These are phyloP conservation scores for Anisogramma anomala DNA, from an alignment of 2,329 filamentous ascomycete species.

Conservation along the genomic window DNA sequence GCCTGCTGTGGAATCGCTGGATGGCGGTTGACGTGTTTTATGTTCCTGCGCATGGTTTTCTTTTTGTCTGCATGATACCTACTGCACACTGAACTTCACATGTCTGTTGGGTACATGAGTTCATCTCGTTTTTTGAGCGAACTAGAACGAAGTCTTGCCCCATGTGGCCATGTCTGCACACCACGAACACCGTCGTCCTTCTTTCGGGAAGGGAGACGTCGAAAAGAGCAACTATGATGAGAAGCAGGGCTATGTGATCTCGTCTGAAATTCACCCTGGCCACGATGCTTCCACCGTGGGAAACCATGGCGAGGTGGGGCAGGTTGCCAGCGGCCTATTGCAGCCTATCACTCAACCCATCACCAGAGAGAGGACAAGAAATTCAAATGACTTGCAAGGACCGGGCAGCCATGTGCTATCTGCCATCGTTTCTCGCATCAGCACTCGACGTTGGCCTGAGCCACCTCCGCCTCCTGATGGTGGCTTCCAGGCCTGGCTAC, in stretches of 20 bases:
- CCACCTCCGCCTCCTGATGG: slow-evolving; percentile 36
- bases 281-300: background rate
- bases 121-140: background rate
- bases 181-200: background rate
- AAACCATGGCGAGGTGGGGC: background rate
- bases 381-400: slow-evolving; percentile 7
- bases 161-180: slow-evolving; percentile 1
- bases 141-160: too few species aligned
- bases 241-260: background rate
- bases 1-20: too few species aligned
- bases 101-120: background rate
- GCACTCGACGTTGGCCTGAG: slow-evolving; percentile 27
- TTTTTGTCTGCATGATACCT: background rate
- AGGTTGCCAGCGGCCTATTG: background rate
- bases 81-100: background rate
- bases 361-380: slow-evolving; percentile 4
- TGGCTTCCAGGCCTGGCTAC: slow-evolving; percentile 30
- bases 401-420: slow-evolving; percentile 14
- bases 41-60: too few species aligned
- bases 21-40: too few species aligned
- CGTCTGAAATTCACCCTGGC: slow-evolving; percentile 1
- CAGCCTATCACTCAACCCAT: slow-evolving; percentile 1
- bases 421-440: slow-evolving; percentile 21
- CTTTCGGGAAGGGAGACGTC: background rate
- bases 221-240: slow-evolving; percentile 5